Base-by-base conservation (phyloP, 1,284 basidiomycete genomes). In the Phellopilus nigrolimitatus region DNA sequence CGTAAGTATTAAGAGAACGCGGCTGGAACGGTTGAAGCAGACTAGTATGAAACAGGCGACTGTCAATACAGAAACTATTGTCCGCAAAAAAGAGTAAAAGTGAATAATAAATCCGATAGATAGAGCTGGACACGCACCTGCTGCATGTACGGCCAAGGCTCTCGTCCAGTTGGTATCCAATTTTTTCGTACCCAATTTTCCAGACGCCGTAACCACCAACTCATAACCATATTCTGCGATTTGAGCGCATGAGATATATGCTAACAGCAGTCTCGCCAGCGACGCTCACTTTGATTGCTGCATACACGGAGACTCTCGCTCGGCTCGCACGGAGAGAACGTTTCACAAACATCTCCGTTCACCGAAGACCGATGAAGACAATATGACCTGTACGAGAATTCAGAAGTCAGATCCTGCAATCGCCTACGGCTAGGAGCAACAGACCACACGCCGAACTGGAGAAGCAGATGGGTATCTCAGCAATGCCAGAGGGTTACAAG, bases 271-370 rank as follows among this genome's bases (percentile, higher is more conserved):
- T 7, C 3, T n/a, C 19, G 34, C n/a, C 3, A 15, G n/a, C n/a
- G n/a, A n/a, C 21, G 19, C 39, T 49, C 28, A 42, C 47, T 42
- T 31, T 30, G 15, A 10, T 49, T n/a, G 17, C 47, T 49, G 38
- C 47, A 49, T 15, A 49, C 17, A 4, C 38, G 47, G 21, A 49
- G 31, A 22, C 24, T 30, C n/a, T 21, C 47, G 17, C 7, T 42
- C 17, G 42, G n/a, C 12, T 49, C 27, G 24, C 47, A 49, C 5
- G 47, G 47, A 21, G 47, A 49, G 39, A 49, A 42, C 9, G 24
- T 28, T 17, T 49, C 38, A 25, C 47, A 49, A 6, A 49, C 10
- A 3, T 49, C 39, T 30, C 39, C 39, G 3, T 34, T 17, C 10
- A 33, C 31, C 10, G 38, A 21, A 15, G 19, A 15, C 15, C 47